phyloP scores from a whole-genome alignment of 192 early-diverging fungal genomes.

The Lunasporangiospora selenospora region DNA sequence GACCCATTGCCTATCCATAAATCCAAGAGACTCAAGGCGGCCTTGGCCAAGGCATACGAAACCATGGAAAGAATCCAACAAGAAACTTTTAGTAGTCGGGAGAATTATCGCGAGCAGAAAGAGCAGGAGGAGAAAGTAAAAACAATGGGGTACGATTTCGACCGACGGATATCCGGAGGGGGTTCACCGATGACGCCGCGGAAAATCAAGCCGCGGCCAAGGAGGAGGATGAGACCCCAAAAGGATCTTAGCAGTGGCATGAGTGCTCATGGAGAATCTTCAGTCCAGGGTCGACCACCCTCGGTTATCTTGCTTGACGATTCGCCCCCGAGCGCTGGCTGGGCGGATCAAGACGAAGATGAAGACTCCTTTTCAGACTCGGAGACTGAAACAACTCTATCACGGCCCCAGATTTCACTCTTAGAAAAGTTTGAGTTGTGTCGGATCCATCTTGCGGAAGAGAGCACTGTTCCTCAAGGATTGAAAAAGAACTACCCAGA shows the following conservation, averaged over 20 bases:
- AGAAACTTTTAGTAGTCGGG: too few species aligned
- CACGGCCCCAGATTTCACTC: slow-evolving; percentile 11
- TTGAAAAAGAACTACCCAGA: slow-evolving; percentile 38
- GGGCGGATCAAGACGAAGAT: too few species aligned
- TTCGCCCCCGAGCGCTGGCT: too few species aligned
- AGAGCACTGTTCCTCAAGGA: slow-evolving; percentile 49
- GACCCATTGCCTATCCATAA: not conserved
- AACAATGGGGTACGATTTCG: too few species aligned
- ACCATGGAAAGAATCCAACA: not conserved
- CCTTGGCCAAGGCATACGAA: not conserved
- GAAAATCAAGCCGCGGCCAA: slow-evolving; percentile 14
- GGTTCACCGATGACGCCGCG: too few species aligned
- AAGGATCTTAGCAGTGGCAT: not conserved
- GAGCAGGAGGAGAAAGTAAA: not conserved
- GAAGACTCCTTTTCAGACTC: too few species aligned
- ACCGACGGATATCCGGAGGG: too few species aligned
- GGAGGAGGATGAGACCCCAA: not conserved
- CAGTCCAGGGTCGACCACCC: too few species aligned
- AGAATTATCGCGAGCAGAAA: too few species aligned
- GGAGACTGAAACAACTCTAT: too few species aligned
- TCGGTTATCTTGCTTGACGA: too few species aligned
- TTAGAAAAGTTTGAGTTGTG: slow-evolving; percentile 56
- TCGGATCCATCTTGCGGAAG: slow-evolving; percentile 50
- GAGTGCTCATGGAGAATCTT: not conserved
- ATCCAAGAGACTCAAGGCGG: too few species aligned